Conservation (phyloP, 2,329 filamentous ascomycete genomes). For the Aspergillus fructus region DNA sequence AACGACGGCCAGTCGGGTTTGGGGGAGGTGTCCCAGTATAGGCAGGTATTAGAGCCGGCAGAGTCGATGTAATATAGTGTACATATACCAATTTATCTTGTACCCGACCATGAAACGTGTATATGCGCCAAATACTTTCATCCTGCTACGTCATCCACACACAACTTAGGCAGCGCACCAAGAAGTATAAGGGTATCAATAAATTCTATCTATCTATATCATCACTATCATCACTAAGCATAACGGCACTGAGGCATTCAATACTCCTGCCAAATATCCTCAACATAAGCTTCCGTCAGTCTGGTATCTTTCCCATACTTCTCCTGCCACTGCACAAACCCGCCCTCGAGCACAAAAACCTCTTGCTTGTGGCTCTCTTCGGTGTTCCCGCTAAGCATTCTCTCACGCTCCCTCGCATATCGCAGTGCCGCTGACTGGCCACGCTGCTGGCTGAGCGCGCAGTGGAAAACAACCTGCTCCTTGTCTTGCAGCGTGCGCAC, state of each 20-base stretch:
- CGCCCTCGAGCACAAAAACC: conserved; percentile 77
- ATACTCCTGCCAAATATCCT: conserved; percentile 75
- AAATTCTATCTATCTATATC: not conserved
- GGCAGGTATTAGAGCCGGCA: not conserved
- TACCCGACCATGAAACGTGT: not conserved
- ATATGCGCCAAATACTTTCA: not conserved
- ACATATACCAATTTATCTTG: not conserved
- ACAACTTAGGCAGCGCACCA: not conserved
- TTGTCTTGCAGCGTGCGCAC: conserved; percentile 73
- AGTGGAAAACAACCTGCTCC: conserved; percentile 90
- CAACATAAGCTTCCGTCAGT: conserved; percentile 79
- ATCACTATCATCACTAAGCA: not conserved
- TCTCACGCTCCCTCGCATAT: conserved; percentile 67
- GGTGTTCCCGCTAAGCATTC: conserved; percentile 40
- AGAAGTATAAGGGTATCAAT: conserved; percentile 1
- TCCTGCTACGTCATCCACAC: not conserved
- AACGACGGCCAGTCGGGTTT: conserved; percentile 82
- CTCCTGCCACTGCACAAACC: conserved; percentile 89
- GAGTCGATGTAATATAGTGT: conserved; percentile 6
- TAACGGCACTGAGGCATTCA: conserved; percentile 13
- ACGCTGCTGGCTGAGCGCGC: conserved; percentile 84
- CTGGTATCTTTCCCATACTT: conserved; percentile 70
- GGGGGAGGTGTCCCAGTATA: conserved; percentile 60
- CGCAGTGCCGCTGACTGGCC: conserved; percentile 80
- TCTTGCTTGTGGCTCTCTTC: conserved; percentile 58